These are phyloP conservation scores for Symbiodinium pilosum DNA, from an alignment of 73 alveolate genomes.

Conservation along the genomic window DNA sequence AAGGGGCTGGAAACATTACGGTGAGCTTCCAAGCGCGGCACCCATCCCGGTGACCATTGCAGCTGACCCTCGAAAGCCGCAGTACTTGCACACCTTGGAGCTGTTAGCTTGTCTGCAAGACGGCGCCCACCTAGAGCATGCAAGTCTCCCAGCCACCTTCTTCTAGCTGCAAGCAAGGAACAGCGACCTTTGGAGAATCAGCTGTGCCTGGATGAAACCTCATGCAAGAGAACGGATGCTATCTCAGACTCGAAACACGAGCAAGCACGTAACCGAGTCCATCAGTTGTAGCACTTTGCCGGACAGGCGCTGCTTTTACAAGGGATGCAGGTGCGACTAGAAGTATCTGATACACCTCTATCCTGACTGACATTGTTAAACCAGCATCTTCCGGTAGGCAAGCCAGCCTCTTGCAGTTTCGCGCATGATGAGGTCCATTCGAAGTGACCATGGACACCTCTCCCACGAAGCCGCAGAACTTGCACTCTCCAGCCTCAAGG, in stretches of 20 bases:
- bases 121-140: too few species aligned
- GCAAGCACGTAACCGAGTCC: background rate
- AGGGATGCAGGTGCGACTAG: too few species aligned
- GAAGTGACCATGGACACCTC: slow-evolving; percentile 33
- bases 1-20: too few species aligned
- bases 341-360: too few species aligned
- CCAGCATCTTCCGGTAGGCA: too few species aligned
- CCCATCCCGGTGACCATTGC: slow-evolving; percentile 81
- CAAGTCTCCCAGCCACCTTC: too few species aligned
- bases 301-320: too few species aligned
- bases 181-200: background rate
- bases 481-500: slow-evolving; percentile 47
- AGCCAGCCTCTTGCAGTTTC: slow-evolving; percentile 28
- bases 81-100: slow-evolving; percentile 62
- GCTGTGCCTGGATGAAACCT: background rate
- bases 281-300: background rate
- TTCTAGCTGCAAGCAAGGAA: background rate
- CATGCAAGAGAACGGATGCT: background rate
- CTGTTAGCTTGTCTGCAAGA: too few species aligned
- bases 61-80: slow-evolving; percentile 27
- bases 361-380: too few species aligned
- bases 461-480: slow-evolving; percentile 72
- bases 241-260: background rate
- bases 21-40: background rate
- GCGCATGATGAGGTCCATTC: slow-evolving; percentile 46